phyloP scores from a whole-genome alignment of 192 early-diverging fungal genomes.

The Powellomyces hirtus region DNA sequence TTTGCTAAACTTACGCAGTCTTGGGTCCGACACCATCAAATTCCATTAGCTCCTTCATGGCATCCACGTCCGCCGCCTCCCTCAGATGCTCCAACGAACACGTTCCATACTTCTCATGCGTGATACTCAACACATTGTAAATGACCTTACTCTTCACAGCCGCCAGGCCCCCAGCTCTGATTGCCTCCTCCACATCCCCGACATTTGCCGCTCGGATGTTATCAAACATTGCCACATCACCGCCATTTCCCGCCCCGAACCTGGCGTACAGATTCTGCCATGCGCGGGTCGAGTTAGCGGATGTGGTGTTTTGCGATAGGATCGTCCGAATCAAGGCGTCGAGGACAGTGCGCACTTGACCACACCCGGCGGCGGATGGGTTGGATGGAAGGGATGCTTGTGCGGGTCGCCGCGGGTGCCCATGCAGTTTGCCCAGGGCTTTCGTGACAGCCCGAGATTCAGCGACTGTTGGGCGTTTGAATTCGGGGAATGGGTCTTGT shows the following conservation, averaged over 20 bases:
- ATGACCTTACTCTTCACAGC: neutral
- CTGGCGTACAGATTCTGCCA: neutral
- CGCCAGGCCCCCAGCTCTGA: conserved; percentile 2
- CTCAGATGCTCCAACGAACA: conserved; percentile 2
- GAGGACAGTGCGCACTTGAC: neutral
- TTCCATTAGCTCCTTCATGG: conserved; percentile 3
- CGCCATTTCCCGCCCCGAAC: neutral
- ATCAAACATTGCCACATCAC: neutral
- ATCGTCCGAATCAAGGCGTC: conserved; percentile 10
- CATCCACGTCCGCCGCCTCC: neutral
- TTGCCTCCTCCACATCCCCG: conserved; percentile 6
- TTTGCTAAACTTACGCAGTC: neutral
- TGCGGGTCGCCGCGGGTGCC: neutral
- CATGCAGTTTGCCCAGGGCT: neutral
- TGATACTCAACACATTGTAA: neutral
- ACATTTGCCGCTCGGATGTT: neutral
- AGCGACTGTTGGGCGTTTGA: neutral
- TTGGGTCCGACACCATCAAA: conserved; percentile 13
- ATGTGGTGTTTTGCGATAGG: conserved; percentile 6
- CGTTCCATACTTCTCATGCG: neutral
- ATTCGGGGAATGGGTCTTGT: neutral
- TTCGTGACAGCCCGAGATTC: neutral
- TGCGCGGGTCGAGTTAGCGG: neutral
- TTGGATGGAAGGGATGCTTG: neutral
- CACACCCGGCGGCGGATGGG: conserved; percentile 2